A percentile compares a stretch with the other conserved stretches of the same genome.
These are phyloP conservation scores for Monosporascus sp. DNA, from an alignment of 2,329 filamentous ascomycete species.

Conservation along the genomic window DNA sequence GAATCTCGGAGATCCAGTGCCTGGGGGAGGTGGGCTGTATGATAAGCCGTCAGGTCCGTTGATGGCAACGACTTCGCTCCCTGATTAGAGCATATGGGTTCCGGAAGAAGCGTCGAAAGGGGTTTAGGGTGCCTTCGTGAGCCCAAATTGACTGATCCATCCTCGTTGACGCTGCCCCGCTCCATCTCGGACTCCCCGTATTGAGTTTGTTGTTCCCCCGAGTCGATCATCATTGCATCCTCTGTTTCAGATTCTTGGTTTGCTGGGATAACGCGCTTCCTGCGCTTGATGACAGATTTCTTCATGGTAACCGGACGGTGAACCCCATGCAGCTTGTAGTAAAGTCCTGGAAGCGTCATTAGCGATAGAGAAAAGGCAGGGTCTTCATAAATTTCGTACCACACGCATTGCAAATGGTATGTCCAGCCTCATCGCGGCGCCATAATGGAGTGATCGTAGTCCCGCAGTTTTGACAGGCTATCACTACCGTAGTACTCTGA, in stretches of 20 bases:
- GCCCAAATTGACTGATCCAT: slow-evolving; percentile 61
- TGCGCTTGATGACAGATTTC: slow-evolving; percentile 91
- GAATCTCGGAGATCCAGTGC: slow-evolving; percentile 36
- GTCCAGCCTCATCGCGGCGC: slow-evolving; percentile 88
- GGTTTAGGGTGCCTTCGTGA: slow-evolving; percentile 44
- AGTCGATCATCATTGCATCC: slow-evolving; percentile 42
- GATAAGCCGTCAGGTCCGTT: slow-evolving; percentile 47
- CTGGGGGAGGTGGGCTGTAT: slow-evolving; percentile 37
- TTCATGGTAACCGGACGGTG: slow-evolving; percentile 98
- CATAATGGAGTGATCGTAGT: slow-evolving; percentile 96
- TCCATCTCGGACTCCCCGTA: slow-evolving; percentile 37
- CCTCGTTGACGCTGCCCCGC: slow-evolving; percentile 54
- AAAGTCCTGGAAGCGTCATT: slow-evolving; percentile 60
- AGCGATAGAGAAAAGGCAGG: slow-evolving; percentile 11
- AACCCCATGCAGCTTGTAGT: slow-evolving; percentile 91
- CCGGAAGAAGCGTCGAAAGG: slow-evolving; percentile 42
- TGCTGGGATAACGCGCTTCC: slow-evolving; percentile 89
- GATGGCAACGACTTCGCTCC: slow-evolving; percentile 39
- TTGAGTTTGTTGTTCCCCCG: slow-evolving; percentile 36
- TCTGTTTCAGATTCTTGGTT: slow-evolving; percentile 41
- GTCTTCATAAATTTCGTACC: slow-evolving; percentile 53
- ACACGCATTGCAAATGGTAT: slow-evolving; percentile 98
- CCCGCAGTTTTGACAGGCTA: slow-evolving; percentile 93
- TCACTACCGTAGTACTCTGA: slow-evolving; percentile 60
- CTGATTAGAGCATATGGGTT: slow-evolving; percentile 38